phyloP scores from a whole-genome alignment of 805 yeast genomes.

The Yamadazyma takamatsuzukensis region DNA sequence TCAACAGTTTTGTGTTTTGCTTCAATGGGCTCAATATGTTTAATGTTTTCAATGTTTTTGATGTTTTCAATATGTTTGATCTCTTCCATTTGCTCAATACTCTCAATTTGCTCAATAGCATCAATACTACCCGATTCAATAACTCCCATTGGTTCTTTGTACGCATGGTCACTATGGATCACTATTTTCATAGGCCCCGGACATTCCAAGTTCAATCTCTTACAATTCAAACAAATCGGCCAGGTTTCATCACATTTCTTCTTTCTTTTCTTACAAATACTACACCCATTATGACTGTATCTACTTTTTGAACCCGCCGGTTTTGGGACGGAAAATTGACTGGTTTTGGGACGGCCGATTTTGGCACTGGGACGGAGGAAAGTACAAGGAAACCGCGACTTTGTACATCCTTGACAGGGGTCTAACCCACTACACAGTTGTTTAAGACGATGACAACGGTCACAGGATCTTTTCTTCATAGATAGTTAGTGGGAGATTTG shows the following conservation, averaged over 20 bases:
- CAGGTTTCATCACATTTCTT: slow-evolving; percentile 21
- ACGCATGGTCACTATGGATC: too few species aligned
- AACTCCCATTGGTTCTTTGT: background rate
- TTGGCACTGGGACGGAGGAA: slow-evolving; percentile 14
- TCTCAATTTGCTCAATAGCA: background rate
- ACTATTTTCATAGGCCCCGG: slow-evolving; percentile 3
- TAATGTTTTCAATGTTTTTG: too few species aligned
- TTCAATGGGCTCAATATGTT: too few species aligned
- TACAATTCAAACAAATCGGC: slow-evolving; percentile 20
- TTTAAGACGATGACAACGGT: slow-evolving; percentile 21
- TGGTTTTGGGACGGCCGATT: slow-evolving; percentile 18
- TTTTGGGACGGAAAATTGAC: background rate
- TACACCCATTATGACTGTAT: slow-evolving; percentile 18
- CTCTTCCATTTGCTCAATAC: too few species aligned
- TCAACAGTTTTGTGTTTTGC: too few species aligned
- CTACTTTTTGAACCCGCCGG: slow-evolving; percentile 1
- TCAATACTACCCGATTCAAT: background rate
- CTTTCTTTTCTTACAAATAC: slow-evolving; percentile 17
- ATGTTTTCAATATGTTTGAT: too few species aligned
- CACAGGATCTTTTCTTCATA: slow-evolving; percentile 18
- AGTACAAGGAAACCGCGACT: slow-evolving; percentile 10
- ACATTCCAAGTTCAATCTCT: slow-evolving; percentile 11
- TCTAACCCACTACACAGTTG: slow-evolving; percentile 18
- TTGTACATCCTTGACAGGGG: slow-evolving; percentile 18
- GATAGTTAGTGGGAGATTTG: background rate